Evolutionary conservation across 177 flowering plant genomes (phyloP), one percentile per base, ranked within the genome.

Genomic region (Tripterygium wilfordii): DNA sequence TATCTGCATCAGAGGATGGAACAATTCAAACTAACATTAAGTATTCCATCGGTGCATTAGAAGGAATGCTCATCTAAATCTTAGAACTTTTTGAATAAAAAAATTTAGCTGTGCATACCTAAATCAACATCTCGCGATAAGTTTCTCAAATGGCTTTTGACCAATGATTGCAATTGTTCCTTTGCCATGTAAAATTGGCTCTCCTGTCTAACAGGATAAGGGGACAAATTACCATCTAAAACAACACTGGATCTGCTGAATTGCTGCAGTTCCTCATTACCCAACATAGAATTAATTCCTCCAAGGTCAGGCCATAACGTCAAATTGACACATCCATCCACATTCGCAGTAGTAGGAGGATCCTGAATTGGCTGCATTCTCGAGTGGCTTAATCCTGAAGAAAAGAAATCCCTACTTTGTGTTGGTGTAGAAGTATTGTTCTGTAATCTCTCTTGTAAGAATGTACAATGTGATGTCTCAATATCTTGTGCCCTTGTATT

Each of bases 131-230:
- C 66, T 53, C 53, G 53, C 45, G 80, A 71, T 48, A 77, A 36
- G 53, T 61, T 58, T 53, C 67, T 67, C 56, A 80, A 57, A 53
- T 79, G 82, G 57, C 49, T 56, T 58, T 48, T 63, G 30, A 82
- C 85, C 64, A 76, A 45, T 22, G 64, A 31, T 38, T 67, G 65
- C 57, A 78, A 61, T 45, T 64, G 76, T 57, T 71, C 77, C 65
- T 69, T 73, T 33, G 31, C 77, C 8, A 17, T 8, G 27, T 44
- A 44, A 40, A 58, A 66, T 45, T 62, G 48, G 51, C 52, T 51
- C 42, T 68, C 80, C 33, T 70, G 79, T 59, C 56, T 57, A 30
- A 16, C 42, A 18, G 49, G 19, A 58, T 10, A 32, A 10, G 68
- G 68, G 40, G 66, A 44, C 36, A 42, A 37, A 42, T 45, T 53